These are phyloP conservation scores for Xylariomycetidae sp. DNA, from an alignment of 2,329 filamentous ascomycete species.

Conservation along the genomic window DNA sequence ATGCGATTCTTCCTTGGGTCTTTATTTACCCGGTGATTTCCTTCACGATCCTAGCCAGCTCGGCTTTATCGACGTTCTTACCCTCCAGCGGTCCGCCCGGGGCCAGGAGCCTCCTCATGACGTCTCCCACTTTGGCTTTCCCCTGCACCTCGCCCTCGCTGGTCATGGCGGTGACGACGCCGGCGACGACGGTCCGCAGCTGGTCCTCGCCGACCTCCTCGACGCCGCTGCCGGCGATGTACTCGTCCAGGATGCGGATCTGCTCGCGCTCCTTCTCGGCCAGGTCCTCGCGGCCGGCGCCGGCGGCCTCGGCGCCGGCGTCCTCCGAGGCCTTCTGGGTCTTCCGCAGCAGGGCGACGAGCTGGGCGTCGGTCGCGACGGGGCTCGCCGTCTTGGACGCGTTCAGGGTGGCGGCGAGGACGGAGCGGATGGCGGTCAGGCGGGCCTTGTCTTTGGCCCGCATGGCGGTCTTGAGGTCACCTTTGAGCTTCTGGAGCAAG, in stretches of 20 bases:
- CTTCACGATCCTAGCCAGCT: slow-evolving; percentile 59
- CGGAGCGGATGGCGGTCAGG: slow-evolving; percentile 62
- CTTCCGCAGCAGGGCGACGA: slow-evolving; percentile 64
- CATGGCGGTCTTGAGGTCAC: slow-evolving; percentile 63
- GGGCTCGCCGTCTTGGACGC: slow-evolving; percentile 68
- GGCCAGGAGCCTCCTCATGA: slow-evolving; percentile 57
- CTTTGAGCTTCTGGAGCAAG: slow-evolving; percentile 49
- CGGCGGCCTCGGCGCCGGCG: slow-evolving; percentile 59
- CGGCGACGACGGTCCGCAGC: slow-evolving; percentile 48
- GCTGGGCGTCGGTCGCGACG: slow-evolving; percentile 64
- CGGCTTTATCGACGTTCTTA: slow-evolving; percentile 59
- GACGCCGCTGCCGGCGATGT: slow-evolving; percentile 55
- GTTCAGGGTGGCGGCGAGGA: slow-evolving; percentile 69
- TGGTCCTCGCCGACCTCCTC: slow-evolving; percentile 55
- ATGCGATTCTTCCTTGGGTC: too few species aligned
- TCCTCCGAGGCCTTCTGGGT: slow-evolving; percentile 53
- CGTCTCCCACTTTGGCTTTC: slow-evolving; percentile 51
- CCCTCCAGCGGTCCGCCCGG: slow-evolving; percentile 52
- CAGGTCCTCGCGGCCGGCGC: slow-evolving; percentile 62
- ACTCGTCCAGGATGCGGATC: slow-evolving; percentile 60
- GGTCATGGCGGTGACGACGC: slow-evolving; percentile 46
- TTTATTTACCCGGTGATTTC: slow-evolving; percentile 26
- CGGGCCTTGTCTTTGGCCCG: slow-evolving; percentile 59
- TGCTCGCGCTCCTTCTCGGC: slow-evolving; percentile 67
- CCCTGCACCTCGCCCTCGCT: slow-evolving; percentile 36